Evolutionary conservation across 1,139 yeast genomes (phyloP), one percentile per base, ranked within the genome.

Genomic region (Blastobotrys aristatus): DNA sequence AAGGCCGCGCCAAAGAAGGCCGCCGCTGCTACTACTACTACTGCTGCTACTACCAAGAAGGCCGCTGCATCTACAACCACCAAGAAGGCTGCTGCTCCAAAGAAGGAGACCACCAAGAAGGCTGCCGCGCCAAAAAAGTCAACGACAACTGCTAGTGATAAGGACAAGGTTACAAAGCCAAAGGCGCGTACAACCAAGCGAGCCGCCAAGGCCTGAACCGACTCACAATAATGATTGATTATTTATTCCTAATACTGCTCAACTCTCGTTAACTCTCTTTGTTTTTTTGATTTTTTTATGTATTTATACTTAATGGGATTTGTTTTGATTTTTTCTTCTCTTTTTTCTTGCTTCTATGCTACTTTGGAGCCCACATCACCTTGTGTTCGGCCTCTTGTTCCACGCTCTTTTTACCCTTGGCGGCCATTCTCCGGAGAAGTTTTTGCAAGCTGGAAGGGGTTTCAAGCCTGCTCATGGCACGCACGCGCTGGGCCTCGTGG

Each of bases 371-470:
- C 48, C 48, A 44, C 26, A 37, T n/a, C n/a, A n/a, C n/a, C n/a
- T n/a, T n/a, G n/a, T n/a, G n/a, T n/a, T n/a, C n/a, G n/a, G n/a
- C n/a, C n/a, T n/a, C n/a, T n/a, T n/a, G n/a, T n/a, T n/a, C n/a
- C n/a, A n/a, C n/a, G 3, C 20, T 27, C 43, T 44, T 39, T 4
- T 29, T 39, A 5, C 11, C 17, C 33, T 38, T 26, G 3, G 17
- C 4, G 16, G 36, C 29, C 31, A 39, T 51, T 32, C 42, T 38
- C 13, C 71, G 50, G 40, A 66, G 49, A 22, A 50, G 40, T 16
- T 48, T 41, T 44, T 67, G 70, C 13, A 58, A 48, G 14, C 50
- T 43, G 16, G 58, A 55, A 1, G 71, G 69, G 16, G 57, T 54
- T 2, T 56, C 57, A 20, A 66, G 51, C 24, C 52, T 52, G 14